Evolutionary conservation across 106 monocot species (phyloP).

Genomic region (Dactylorhiza incarnata): DNA sequence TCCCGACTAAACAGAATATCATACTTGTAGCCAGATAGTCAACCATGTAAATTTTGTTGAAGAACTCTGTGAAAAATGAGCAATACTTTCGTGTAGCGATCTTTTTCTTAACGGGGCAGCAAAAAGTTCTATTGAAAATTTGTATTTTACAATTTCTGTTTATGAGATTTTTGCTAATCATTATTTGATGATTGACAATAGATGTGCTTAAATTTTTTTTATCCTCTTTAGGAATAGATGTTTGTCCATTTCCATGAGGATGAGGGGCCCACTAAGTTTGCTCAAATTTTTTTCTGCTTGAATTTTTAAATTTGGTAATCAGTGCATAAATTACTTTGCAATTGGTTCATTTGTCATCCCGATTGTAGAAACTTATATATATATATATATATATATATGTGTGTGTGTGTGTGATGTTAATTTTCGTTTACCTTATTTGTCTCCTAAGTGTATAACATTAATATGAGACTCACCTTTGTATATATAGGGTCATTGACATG

Average conservation of each 20-base stretch:
- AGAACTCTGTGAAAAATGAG: not conserved
- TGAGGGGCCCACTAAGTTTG: not conserved
- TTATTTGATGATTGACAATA: not conserved
- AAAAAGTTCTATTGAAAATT: not conserved
- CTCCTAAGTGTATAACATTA: too few species aligned
- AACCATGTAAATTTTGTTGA: conserved; percentile 3
- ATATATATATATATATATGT: too few species aligned
- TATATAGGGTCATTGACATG: too few species aligned
- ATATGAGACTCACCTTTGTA: too few species aligned
- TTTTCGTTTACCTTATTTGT: too few species aligned
- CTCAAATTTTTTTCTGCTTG: not conserved
- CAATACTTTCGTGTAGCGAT: not conserved
- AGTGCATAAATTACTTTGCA: too few species aligned
- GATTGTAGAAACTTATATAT: too few species aligned
- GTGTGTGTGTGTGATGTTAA: too few species aligned
- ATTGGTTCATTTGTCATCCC: too few species aligned
- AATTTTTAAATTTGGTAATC: not conserved
- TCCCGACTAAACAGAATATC: not conserved
- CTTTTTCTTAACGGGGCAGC: not conserved
- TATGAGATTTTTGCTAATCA: not conserved
- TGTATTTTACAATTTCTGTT: not conserved
- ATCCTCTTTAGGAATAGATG: not conserved
- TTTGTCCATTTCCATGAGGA: not conserved
- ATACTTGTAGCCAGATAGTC: not conserved
- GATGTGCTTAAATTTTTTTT: not conserved